phyloP scores from a whole-genome alignment of 192 early-diverging fungal species.

The Phycomyces blakesleeanus region DNA sequence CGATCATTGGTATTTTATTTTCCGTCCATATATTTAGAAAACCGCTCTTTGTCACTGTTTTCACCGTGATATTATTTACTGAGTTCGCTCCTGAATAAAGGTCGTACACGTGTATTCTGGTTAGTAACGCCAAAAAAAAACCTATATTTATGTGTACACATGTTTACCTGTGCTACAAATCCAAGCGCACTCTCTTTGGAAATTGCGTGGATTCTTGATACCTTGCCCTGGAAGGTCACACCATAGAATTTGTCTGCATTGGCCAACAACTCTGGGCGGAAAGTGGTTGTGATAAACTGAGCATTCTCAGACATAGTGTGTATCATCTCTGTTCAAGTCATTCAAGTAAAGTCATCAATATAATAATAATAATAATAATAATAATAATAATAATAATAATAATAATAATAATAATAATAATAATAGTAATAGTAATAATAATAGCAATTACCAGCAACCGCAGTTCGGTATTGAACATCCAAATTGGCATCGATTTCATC shows the following conservation, averaged over 20 bases:
- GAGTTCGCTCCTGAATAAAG: conserved; percentile 15
- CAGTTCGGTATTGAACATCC: conserved; percentile 90
- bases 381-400: too few species aligned
- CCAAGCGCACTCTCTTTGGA: conserved; percentile 64
- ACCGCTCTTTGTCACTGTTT: neutral
- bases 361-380: too few species aligned
- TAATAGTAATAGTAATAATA: neutral
- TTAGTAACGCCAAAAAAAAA: neutral
- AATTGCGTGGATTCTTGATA: conserved; percentile 79
- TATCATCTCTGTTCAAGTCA: conserved; percentile 67
- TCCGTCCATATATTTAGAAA: conserved; percentile 3
- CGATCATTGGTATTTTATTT: too few species aligned
- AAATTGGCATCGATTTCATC: conserved; percentile 99
- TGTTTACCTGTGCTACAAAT: conserved; percentile 58
- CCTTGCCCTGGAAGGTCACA: conserved; percentile 94
- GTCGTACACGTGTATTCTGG: conserved; percentile 1
- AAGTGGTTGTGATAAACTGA: conserved; percentile 98
- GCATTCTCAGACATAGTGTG: conserved; percentile 78
- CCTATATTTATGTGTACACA: neutral
- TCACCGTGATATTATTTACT: conserved; percentile 2
- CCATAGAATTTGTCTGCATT: conserved; percentile 96
- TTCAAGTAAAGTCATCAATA: neutral
- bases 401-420: too few species aligned
- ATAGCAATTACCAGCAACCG: conserved; percentile 69
- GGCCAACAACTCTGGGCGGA: conserved; percentile 91